Evolutionary conservation across 129 eudicot genomes (phyloP).

Genomic region (Flaveria bidentis): DNA sequence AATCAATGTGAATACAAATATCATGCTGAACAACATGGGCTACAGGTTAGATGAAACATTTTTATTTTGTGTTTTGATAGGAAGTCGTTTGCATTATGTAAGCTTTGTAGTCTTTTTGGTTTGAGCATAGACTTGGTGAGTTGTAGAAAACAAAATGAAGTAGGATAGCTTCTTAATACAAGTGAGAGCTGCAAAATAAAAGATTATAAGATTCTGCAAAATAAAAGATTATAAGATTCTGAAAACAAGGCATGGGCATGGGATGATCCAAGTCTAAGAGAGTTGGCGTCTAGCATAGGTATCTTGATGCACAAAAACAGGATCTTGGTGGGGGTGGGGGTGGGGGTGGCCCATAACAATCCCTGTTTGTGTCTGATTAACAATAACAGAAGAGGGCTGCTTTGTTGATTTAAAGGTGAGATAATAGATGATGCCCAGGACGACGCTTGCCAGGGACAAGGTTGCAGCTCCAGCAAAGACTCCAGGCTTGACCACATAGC

Average conservation of each 20-base stretch:
- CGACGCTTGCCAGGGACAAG: conserved; percentile 36
- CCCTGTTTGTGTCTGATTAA: conserved; percentile 32
- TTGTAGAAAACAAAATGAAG: too few species aligned
- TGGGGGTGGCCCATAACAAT: conserved; percentile 66
- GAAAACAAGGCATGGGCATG: too few species aligned
- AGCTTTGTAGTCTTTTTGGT: too few species aligned
- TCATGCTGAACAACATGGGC: conserved; percentile 80
- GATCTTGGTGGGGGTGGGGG: conserved; percentile 38
- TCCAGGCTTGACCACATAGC: conserved; percentile 90
- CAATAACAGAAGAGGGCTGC: conserved; percentile 19
- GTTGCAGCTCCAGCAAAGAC: conserved; percentile 80
- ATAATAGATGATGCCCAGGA: conserved; percentile 61
- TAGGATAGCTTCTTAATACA: too few species aligned
- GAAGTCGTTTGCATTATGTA: too few species aligned
- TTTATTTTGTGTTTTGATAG: too few species aligned
- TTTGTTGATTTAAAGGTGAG: conserved; percentile 46
- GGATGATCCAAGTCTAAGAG: conserved; percentile 20
- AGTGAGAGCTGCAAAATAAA: too few species aligned
- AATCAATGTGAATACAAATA: conserved; percentile 77
- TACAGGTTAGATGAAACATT: conserved; percentile 14
- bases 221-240: too few species aligned
- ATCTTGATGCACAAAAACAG: conserved; percentile 78
- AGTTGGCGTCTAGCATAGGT: conserved; percentile 72
- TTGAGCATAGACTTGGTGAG: too few species aligned
- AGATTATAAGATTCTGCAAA: too few species aligned